Base-by-base conservation (phyloP, 805 yeast genomes). In the Candida sonorensis region DNA sequence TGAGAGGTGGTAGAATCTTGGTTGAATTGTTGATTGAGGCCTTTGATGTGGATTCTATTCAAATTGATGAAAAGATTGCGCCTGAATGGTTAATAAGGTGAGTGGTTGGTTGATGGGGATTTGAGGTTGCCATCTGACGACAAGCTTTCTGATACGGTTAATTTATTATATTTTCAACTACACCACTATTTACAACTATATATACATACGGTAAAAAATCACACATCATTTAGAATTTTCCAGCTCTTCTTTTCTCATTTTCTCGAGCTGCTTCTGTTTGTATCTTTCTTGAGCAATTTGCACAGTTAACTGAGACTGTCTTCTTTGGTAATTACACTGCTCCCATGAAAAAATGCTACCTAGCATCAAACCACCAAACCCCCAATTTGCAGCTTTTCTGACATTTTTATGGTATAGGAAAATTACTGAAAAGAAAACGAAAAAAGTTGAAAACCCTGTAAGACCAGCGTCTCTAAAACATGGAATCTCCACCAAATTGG, bases 291-390 rank as follows among this genome's bases (percentile, higher is more conserved):
- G 77, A 0, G 95, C 95, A 48, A 71, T 57, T 36, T 74, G 77
- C 29, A 88, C 80, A 36, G 78, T 76, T 38, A 72, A 70, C 51
- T 75, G 68, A 34, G 82, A 75, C 41, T 74, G 71, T 48, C 79
- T 67, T 53, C 94, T 67, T 29, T 75, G 67, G 30, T 75, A 66
- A 37, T 95, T 67, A 55, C 97, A 88, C 57, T 86, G 95, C 53
- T 88, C 96, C 95, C 95, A 88, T 1, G 94, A 84, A 17, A 83
- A 77, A 0, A 83, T 67, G 27, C 84, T 76, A 1, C 96, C 96
- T 14, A 86, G 53, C 35, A 83, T 57, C 42, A 86, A 73, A 3
- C 92, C 94, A 23, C 82, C 81, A 31, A 83, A 66, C 8, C 80
- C 79, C 95, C 96, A 88, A 50, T 88, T 84, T 11, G 74, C 64